Evolutionary conservation across 345 rosid species (phyloP), one percentile per base, ranked within the genome.

Genomic region (Iberis pinnata): DNA sequence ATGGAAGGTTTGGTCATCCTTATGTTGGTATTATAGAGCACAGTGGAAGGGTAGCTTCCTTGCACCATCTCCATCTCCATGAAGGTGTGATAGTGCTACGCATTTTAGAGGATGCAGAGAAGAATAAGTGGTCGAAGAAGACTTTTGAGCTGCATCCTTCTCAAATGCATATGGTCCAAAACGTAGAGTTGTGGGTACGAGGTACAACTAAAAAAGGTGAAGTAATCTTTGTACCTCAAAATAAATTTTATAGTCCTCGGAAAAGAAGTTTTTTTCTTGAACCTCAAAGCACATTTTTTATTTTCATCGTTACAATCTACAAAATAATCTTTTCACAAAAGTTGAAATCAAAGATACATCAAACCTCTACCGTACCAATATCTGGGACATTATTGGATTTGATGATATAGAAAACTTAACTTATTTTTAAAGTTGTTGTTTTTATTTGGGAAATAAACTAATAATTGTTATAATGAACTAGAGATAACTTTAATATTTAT

Each of bases 321-420:
- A 58, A 6, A 47, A 24, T 9, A 58, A 59, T 18, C 64, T 12
- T 38, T 12, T 59, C 18, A 47, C 29, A n/a, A 59, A 38, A 59
- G 19, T 47, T 18, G 46, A 26, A 25, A 37, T 47, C 47, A 37
- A 2, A 3, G 25, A 25, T 12, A 3, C 45, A 16, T 26, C 63
- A 15, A 40, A 18, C 60, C n/a, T 25, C 3, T 16, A 35, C 35
- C n/a, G 4, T 1, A 24, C 35, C 44, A 36, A 37, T 7, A 0
- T 8, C 6, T 58, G 45, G 25, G 45, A 36, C 0, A 26, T 46
- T 25, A 3, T 24, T 47, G 63, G 37, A 8, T 17, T 58, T 0
- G 63, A 45, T 17, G 45, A 58, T 45, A 7, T 15, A 12, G 53
- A 45, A 45, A 58, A 58, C 53, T 20, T 44, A 12, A 57, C n/a